phyloP scores from a whole-genome alignment of 257 asterid genomes.

The Gentiana straminea region DNA sequence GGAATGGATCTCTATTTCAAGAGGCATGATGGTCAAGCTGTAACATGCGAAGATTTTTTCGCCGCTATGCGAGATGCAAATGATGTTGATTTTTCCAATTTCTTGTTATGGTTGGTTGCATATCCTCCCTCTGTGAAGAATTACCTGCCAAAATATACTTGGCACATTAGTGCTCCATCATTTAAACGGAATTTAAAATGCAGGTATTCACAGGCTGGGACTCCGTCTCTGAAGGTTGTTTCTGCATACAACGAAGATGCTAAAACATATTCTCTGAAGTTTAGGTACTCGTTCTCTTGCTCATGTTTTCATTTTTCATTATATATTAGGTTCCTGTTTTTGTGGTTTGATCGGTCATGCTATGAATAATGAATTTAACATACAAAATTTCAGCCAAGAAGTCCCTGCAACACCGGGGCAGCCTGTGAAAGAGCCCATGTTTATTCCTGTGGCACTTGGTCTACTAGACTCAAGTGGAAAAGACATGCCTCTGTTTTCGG shows the following conservation, averaged over 20 bases:
- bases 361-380: conserved; percentile 12
- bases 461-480: conserved; percentile 57
- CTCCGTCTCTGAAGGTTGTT: conserved; percentile 63
- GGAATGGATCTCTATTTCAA: conserved; percentile 77
- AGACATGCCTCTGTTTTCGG: conserved; percentile 57
- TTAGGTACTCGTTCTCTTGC: conserved; percentile 38
- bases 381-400: conserved; percentile 63
- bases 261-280: conserved; percentile 59
- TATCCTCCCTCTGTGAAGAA: conserved; percentile 9
- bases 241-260: conserved; percentile 53
- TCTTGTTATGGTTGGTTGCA: conserved; percentile 60
- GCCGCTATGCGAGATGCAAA: conserved; percentile 99
- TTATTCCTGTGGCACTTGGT: conserved; percentile 68
- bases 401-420: conserved; percentile 91
- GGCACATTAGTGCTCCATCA: background rate
- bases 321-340: background rate
- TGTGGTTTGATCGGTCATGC: background rate
- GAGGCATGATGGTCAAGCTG: conserved; percentile 88
- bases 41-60: conserved; percentile 73
- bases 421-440: conserved; percentile 72
- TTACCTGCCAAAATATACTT: background rate
- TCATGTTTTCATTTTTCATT: background rate
- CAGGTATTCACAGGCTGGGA: conserved; percentile 99
- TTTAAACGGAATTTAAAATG: conserved; percentile 12
- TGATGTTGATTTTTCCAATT: conserved; percentile 69